Evolutionary conservation across 805 yeast species (phyloP).

Genomic region (Candida quercuum): DNA sequence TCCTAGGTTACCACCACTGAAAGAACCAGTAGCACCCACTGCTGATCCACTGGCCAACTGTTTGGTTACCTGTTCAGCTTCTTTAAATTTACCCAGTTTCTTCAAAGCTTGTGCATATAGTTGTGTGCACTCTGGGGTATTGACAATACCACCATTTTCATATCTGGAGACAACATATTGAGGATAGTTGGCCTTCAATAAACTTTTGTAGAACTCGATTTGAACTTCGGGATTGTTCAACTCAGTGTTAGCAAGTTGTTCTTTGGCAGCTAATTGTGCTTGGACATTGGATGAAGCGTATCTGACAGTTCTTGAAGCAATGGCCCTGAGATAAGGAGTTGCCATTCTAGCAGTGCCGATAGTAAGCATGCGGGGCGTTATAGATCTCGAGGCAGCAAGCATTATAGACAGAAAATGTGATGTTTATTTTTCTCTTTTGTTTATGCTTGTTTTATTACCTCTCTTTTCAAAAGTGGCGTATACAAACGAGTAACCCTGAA

Average conservation of each 20-base stretch:
- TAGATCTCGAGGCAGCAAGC: background rate
- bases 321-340: background rate
- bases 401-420: no score
- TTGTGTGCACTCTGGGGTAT: slow-evolving; percentile 71
- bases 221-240: slow-evolving; percentile 65
- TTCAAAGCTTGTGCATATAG: slow-evolving; percentile 78
- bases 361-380: background rate
- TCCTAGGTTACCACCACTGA: slow-evolving; percentile 5
- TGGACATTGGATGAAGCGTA: slow-evolving; percentile 19
- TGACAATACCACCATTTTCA: slow-evolving; percentile 91
- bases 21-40: background rate
- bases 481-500: background rate
- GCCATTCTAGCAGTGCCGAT: slow-evolving; percentile 6
- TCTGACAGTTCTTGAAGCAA: slow-evolving; percentile 10
- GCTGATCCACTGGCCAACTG: slow-evolving; percentile 34
- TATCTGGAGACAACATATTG: slow-evolving; percentile 91
- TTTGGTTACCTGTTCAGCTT: slow-evolving; percentile 64
- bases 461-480: background rate
- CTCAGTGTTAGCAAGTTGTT: slow-evolving; percentile 81
- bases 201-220: slow-evolving; percentile 73
- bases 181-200: slow-evolving; percentile 83
- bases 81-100: slow-evolving; percentile 68
- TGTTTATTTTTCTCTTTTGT: no score
- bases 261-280: slow-evolving; percentile 50
- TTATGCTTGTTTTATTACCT: no score